phyloP scores from a whole-genome alignment of 75 land plant species.

The Isoetes taiwanensis region DNA sequence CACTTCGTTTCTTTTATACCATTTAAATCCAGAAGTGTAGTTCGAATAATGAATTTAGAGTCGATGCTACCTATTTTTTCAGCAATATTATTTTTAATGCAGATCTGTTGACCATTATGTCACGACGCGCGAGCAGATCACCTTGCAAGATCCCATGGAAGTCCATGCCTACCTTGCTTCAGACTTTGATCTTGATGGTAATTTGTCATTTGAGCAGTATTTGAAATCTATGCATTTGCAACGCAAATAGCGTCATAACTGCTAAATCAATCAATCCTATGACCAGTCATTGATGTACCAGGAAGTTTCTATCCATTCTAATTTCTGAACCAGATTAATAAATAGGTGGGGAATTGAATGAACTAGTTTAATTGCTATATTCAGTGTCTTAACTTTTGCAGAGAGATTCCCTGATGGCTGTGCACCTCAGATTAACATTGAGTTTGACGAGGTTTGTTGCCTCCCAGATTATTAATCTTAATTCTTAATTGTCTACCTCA shows the following conservation, averaged over 20 bases:
- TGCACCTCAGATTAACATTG: constrained; percentile 2
- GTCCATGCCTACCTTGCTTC: background rate
- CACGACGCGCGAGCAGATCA: constrained; percentile 84
- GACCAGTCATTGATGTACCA: background rate
- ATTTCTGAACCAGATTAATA: background rate
- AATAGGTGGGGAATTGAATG: background rate
- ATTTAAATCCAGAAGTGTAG: too few species aligned
- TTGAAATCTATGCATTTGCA: too few species aligned
- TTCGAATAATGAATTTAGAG: too few species aligned
- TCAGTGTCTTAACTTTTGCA: background rate
- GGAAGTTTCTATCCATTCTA: background rate
- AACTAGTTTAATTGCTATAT: background rate
- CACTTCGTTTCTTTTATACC: background rate
- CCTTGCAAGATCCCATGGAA: constrained; percentile 58
- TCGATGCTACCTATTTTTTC: background rate
- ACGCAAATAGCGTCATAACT: too few species aligned
- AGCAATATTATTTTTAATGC: constrained; percentile 19
- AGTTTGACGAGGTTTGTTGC: constrained; percentile 6
- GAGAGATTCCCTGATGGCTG: constrained; percentile 9
- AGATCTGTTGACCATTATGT: constrained; percentile 87
- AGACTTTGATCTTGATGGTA: constrained; percentile 11
- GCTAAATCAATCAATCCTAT: too few species aligned
- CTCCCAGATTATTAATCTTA: background rate
- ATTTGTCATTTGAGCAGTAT: background rate
- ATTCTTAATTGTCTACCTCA: background rate